These are phyloP conservation scores for Aspergillus sparsus DNA, from an alignment of 495 filamentous ascomycete genomes.

Conservation along the genomic window DNA sequence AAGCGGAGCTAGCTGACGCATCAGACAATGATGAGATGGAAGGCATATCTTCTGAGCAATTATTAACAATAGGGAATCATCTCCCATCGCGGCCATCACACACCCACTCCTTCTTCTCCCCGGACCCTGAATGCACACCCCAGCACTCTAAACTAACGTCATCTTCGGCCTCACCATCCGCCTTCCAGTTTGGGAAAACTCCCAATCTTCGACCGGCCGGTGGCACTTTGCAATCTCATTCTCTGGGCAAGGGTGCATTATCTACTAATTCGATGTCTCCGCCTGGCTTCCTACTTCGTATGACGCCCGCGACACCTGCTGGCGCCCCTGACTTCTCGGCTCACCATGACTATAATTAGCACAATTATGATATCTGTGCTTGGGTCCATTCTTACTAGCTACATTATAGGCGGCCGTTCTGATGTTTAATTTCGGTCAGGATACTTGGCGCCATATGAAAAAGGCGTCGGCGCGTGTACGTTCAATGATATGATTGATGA, in stretches of 20 bases:
- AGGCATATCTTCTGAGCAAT: conserved; percentile 9
- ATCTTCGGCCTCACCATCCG: conserved; percentile 2
- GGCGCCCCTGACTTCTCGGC: conserved; percentile 24
- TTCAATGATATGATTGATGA: conserved; percentile 13
- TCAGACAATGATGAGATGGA: conserved; percentile 32
- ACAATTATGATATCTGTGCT: background rate
- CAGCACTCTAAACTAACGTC: conserved; percentile 10
- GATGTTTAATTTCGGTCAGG: background rate
- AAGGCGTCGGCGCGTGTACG: background rate
- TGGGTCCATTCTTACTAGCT: background rate
- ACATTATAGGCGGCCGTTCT: background rate
- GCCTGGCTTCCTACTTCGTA: conserved; percentile 32
- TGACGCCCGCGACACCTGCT: conserved; percentile 30
- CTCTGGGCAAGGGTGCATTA: conserved; percentile 15
- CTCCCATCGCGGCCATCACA: conserved; percentile 26
- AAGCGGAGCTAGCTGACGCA: conserved; percentile 17
- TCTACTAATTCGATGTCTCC: conserved; percentile 31
- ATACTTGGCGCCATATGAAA: conserved; percentile 4
- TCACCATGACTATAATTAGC: conserved; percentile 18
- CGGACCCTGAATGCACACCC: conserved; percentile 10
- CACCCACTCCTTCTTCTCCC: conserved; percentile 14
- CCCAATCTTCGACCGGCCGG: conserved; percentile 16
- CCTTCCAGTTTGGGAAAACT: background rate
- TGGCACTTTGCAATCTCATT: conserved; percentile 28
- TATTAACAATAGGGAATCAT: conserved; percentile 7